These are phyloP conservation scores for Serpula lacrymans DNA, from an alignment of 768 basidiomycete genomes.

Conservation along the genomic window DNA sequence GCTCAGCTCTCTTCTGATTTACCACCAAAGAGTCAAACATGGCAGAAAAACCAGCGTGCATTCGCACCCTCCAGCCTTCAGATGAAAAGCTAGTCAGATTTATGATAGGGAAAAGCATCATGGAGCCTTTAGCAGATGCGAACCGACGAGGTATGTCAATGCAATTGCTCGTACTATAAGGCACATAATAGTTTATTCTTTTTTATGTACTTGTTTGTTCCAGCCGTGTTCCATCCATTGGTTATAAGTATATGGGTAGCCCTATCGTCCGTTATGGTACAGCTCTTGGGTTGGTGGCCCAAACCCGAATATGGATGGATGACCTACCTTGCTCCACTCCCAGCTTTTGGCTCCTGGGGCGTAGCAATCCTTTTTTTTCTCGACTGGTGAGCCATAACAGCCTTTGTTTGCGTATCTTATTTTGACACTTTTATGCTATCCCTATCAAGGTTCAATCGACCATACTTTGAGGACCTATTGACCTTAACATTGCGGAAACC, in stretches of 20 bases:
- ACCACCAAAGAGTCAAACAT: too few relatives aligned
- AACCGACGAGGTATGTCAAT: slow-evolving; percentile 51
- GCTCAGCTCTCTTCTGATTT: too few relatives aligned
- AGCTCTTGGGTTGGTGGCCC: slow-evolving; percentile 70
- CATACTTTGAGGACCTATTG: slow-evolving; percentile 55
- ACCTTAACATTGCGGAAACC: slow-evolving; percentile 48
- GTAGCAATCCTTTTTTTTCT: slow-evolving; percentile 62
- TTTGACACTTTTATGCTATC: not conserved
- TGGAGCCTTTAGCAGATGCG: slow-evolving; percentile 66
- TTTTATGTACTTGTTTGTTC: not conserved
- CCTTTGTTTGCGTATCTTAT: slow-evolving; percentile 1
- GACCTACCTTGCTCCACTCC: slow-evolving; percentile 58
- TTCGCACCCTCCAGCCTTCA: slow-evolving; percentile 46
- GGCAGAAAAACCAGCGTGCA: slow-evolving; percentile 42
- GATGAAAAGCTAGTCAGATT: slow-evolving; percentile 67
- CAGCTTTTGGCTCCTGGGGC: slow-evolving; percentile 60
- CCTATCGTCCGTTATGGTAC: slow-evolving; percentile 54
- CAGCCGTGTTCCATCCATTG: slow-evolving; percentile 58
- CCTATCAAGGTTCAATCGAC: slow-evolving; percentile 62
- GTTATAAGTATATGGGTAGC: slow-evolving; percentile 58
- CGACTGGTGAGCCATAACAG: slow-evolving; percentile 66
- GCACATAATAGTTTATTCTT: too few relatives aligned
- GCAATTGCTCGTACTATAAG: too few relatives aligned
- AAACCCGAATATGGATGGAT: slow-evolving; percentile 37
- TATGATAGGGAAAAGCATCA: slow-evolving; percentile 57